Evolutionary conservation across 768 basidiomycete species (phyloP).

Genomic region (Tricholoma saponaceum): DNA sequence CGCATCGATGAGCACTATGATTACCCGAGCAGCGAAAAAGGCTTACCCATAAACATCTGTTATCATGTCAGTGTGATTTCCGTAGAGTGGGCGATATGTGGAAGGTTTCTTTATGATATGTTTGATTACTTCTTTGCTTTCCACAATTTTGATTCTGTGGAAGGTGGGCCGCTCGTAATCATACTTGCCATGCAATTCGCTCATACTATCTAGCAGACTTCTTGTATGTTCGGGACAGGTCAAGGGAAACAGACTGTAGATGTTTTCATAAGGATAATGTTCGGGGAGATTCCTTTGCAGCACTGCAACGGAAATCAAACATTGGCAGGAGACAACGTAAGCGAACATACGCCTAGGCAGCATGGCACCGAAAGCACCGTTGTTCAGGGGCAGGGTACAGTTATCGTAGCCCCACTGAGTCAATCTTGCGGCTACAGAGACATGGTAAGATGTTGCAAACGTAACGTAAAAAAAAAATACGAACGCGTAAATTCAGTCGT

Average conservation of each 20-base stretch:
- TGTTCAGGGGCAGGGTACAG: conserved; percentile 7
- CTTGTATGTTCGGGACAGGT: conserved; percentile 6
- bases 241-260: conserved; percentile 21
- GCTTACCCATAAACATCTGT: conserved; percentile 19
- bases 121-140: conserved; percentile 12
- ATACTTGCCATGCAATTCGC: neutral
- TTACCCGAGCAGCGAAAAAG: neutral
- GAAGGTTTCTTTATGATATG: conserved; percentile 15
- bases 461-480: neutral
- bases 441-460: neutral
- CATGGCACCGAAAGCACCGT: conserved; percentile 16
- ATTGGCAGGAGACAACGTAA: neutral
- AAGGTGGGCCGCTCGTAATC: conserved; percentile 9
- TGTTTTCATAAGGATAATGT: conserved; percentile 18
- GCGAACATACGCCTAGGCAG: conserved; percentile 16
- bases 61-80: conserved; percentile 6
- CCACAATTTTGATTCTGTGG: conserved; percentile 5
- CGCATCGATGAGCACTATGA: neutral
- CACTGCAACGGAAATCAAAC: conserved; percentile 9
- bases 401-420: conserved; percentile 21
- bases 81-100: conserved; percentile 12
- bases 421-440: conserved; percentile 5
- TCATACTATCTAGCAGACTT: neutral
- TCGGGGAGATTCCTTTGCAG: conserved; percentile 19
- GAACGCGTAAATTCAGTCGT: conserved; percentile 12